A percentile compares a stretch with the other conserved stretches of the same genome.
Conservation (phyloP, 139 green algal genomes). For the Zygnema circumcarinatum region DNA sequence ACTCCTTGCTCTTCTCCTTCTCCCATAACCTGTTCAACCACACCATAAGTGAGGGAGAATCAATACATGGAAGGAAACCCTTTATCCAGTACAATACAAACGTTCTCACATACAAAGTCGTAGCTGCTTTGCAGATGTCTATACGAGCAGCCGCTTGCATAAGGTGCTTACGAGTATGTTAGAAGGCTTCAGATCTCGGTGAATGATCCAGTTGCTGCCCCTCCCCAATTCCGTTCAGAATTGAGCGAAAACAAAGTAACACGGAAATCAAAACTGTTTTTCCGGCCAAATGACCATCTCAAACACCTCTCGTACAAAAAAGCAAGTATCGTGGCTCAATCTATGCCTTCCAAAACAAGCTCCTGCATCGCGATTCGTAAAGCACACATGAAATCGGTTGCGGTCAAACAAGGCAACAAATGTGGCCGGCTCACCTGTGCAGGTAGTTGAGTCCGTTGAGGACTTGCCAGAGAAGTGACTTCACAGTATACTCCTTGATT, state of each 20-base stretch:
- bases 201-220: slow-evolving; percentile 64
- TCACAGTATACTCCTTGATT: slow-evolving; percentile 62
- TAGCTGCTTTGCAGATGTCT: no score
- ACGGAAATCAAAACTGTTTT: slow-evolving; percentile 18
- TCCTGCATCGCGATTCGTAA: no score
- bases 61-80: no score
- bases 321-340: slow-evolving; percentile 65
- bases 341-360: slow-evolving; percentile 64
- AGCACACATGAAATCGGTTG: no score
- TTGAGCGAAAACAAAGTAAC: not conserved
- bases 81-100: no score
- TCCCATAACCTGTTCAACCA: slow-evolving; percentile 50
- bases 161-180: slow-evolving; percentile 64
- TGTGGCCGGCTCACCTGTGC: slow-evolving; percentile 58
- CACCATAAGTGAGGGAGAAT: no score
- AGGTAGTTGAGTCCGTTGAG: slow-evolving; percentile 68
- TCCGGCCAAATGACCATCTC: no score
- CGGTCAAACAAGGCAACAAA: no score
- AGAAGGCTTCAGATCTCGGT: slow-evolving; percentile 68
- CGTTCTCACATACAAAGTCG: no score
- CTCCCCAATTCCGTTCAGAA: not conserved
- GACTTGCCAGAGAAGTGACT: slow-evolving; percentile 68
- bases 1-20: slow-evolving; percentile 62
- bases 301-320: slow-evolving; percentile 18
- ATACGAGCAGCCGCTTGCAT: no score